Evolutionary conservation across 1,284 basidiomycete species (phyloP).

Genomic region (Chalciporus sp.): DNA sequence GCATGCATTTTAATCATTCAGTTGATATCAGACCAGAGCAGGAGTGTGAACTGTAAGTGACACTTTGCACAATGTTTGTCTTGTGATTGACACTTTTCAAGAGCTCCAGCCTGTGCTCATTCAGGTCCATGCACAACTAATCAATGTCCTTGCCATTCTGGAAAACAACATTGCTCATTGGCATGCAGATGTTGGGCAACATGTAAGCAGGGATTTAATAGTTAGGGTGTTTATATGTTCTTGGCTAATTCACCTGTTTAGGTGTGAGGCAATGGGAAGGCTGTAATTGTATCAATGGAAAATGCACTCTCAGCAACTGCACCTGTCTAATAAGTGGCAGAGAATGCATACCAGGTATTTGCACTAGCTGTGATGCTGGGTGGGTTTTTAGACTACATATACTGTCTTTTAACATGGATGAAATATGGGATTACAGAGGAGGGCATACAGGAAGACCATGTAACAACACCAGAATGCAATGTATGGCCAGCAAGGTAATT

Average conservation of each 20-base stretch:
- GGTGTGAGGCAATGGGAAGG: slow-evolving; percentile 30
- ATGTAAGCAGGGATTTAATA: slow-evolving; percentile 32
- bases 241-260: neutral
- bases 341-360: slow-evolving; percentile 34
- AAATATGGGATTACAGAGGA: slow-evolving; percentile 23
- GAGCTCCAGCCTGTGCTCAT: slow-evolving; percentile 42
- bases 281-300: slow-evolving; percentile 24
- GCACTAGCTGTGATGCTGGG: slow-evolving; percentile 29
- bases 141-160: slow-evolving; percentile 37
- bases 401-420: neutral
- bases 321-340: slow-evolving; percentile 15
- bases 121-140: slow-evolving; percentile 38
- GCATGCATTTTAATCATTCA: neutral
- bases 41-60: slow-evolving; percentile 13
- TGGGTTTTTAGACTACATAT: slow-evolving; percentile 7
- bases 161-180: slow-evolving; percentile 38
- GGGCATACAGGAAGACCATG: slow-evolving; percentile 21
- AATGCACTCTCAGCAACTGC: slow-evolving; percentile 16
- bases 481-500: slow-evolving; percentile 13
- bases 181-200: slow-evolving; percentile 41
- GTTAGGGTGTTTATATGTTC: neutral
- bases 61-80: neutral
- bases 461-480: slow-evolving; percentile 29
- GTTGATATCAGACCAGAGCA: slow-evolving; percentile 3
- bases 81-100: slow-evolving; percentile 10